Evolutionary conservation across 495 filamentous ascomycete species (phyloP), one percentile per base, ranked within the genome.

Genomic region (Lichina pygmaea): DNA sequence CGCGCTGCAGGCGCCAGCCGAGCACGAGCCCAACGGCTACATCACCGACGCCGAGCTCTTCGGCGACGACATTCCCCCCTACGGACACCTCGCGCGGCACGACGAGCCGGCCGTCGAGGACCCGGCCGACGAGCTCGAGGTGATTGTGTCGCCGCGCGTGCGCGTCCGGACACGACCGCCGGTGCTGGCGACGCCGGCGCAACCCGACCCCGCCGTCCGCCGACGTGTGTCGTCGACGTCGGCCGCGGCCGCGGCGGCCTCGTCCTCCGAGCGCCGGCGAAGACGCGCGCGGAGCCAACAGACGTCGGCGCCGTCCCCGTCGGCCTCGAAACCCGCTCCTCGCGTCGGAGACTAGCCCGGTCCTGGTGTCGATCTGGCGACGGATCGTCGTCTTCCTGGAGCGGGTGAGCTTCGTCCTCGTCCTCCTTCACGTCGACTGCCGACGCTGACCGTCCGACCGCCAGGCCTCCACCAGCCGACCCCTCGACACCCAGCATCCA

Each of bases 11-110:
- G 37, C 16, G 8, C 7, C 33, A n/a, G 15, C 24, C 16, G 16
- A 33, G 31, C 8, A 16, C 6, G 38, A 43, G 41, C 32, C 46
- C 24, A 48, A 39, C 31, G 16, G 37, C 16, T 48, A 46, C 46
- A 48, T 48, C 41, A 30, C 42, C 6, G 46, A 48, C 42, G 46
- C 39, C n/a, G 46, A 48, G 24, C 46, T 48, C 17, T 43, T 48
- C 41, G 32, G 24, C 17, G 46, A 48, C 37, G 8, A 16, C 43
- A 34, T 15, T 15, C 12, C 11, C 32, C 30, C 15, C 43, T 30
- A 15, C 38, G 8, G 24, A 13, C 5, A 16, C 13, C 43, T 30
- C 34, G 30, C 24, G 24, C 10, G 6, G 12, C 16, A 45, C 13
- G 10, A 32, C 43, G 9, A 39, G 39, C 24, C 44, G 8, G 2